Conservation (phyloP, 1,284 basidiomycete genomes). For the Ceratobasidium sp. region DNA sequence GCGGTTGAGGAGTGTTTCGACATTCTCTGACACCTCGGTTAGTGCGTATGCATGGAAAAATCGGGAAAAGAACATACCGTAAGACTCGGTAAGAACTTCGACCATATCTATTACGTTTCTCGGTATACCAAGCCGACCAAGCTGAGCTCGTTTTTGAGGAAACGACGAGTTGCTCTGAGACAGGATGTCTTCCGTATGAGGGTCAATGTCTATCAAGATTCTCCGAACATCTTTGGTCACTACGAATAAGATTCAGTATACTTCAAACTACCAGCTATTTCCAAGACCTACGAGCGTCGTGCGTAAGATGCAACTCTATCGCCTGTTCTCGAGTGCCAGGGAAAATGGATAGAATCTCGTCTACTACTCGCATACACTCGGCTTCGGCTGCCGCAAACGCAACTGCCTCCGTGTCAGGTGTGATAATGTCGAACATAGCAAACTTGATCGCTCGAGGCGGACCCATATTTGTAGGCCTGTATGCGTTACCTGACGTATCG, state of each 20-base stretch:
- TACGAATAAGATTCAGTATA: background rate
- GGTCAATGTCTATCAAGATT: slow-evolving; percentile 10
- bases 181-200: slow-evolving; percentile 57
- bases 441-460: slow-evolving; percentile 77
- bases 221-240: slow-evolving; percentile 26
- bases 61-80: slow-evolving; percentile 56
- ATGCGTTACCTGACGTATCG: slow-evolving; percentile 31
- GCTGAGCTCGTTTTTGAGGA: slow-evolving; percentile 72
- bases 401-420: slow-evolving; percentile 70
- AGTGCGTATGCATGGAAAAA: background rate
- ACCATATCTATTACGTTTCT: slow-evolving; percentile 59
- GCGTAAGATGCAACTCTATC: slow-evolving; percentile 26
- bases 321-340: slow-evolving; percentile 58
- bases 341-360: slow-evolving; percentile 72
- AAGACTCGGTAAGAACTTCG: slow-evolving; percentile 68
- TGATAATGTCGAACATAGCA: slow-evolving; percentile 82
- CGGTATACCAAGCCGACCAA: slow-evolving; percentile 57
- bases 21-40: slow-evolving; percentile 51
- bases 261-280: background rate
- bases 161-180: slow-evolving; percentile 70
- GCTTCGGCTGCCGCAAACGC: slow-evolving; percentile 68
- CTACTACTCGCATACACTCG: slow-evolving; percentile 73
- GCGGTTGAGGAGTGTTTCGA: slow-evolving; percentile 65
- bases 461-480: slow-evolving; percentile 53
- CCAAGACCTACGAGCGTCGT: slow-evolving; percentile 25